Percentiles rank a stretch among this genome's conserved stretches.
Conservation (phyloP, 805 yeast species). For the Candida rishiriensis region DNA sequence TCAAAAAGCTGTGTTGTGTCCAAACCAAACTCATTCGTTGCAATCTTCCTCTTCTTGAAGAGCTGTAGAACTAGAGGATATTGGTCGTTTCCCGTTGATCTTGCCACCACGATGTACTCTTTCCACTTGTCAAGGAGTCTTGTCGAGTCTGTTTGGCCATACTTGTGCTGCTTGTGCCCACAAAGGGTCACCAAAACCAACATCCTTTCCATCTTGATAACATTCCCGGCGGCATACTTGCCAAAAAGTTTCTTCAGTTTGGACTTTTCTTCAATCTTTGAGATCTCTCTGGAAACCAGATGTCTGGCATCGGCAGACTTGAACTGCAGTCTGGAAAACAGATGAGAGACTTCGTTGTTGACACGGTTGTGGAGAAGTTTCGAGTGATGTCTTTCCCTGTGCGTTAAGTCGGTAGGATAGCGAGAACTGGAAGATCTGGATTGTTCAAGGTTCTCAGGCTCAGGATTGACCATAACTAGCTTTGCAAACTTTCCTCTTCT, state of each 20-base stretch:
- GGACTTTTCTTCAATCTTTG: conserved; percentile 17
- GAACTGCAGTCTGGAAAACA: conserved; percentile 20
- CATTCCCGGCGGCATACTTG: conserved; percentile 49
- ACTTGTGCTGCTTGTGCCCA: conserved; percentile 24
- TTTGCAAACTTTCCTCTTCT: too few species aligned
- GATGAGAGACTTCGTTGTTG: conserved; percentile 13
- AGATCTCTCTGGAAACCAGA: conserved; percentile 12
- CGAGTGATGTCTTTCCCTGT: too few species aligned
- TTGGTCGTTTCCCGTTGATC: conserved; percentile 49
- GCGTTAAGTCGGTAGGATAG: too few species aligned
- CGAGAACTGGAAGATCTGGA: too few species aligned
- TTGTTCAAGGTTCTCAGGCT: too few species aligned
- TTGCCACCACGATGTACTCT: conserved; percentile 69
- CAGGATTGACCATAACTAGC: too few species aligned
- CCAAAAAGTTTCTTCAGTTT: conserved; percentile 26
- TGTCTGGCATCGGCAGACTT: conserved; percentile 21
- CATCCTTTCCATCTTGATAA: conserved; percentile 63
- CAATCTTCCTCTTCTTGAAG: conserved; percentile 42
- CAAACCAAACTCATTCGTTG: conserved; percentile 6
- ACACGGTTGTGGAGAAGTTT: conserved; percentile 8
- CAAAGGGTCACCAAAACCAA: conserved; percentile 51
- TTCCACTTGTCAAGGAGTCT: conserved; percentile 69
- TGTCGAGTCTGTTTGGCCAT: conserved; percentile 43
- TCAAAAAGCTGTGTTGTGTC: background rate
- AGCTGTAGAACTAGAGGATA: conserved; percentile 62